These are phyloP conservation scores for Boletus sp. DNA, from an alignment of 768 basidiomycete genomes.

Conservation along the genomic window DNA sequence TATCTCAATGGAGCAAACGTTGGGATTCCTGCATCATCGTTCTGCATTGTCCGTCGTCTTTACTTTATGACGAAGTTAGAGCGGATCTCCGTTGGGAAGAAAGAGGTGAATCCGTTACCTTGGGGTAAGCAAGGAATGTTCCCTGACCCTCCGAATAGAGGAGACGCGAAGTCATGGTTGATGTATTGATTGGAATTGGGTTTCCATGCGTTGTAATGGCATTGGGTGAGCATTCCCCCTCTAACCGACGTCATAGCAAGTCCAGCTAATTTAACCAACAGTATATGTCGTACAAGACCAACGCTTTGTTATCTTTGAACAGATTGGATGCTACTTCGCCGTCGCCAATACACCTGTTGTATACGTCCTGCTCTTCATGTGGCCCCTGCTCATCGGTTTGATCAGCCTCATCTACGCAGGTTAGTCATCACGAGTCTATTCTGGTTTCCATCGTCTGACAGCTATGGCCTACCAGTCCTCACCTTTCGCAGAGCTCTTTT, in stretches of 20 bases:
- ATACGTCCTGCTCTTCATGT: conserved; percentile 18
- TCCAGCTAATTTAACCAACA: conserved; percentile 1
- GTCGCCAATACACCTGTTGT: conserved; percentile 8
- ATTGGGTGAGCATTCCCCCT: conserved; percentile 22
- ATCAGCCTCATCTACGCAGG: conserved; percentile 26
- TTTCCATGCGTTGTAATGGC: conserved; percentile 37
- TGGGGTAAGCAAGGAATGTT: background rate
- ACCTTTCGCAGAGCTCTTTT: conserved; percentile 13
- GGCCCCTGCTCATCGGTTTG: conserved; percentile 19
- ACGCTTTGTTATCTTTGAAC: conserved; percentile 27
- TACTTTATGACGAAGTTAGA: conserved; percentile 45
- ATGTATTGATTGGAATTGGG: conserved; percentile 35
- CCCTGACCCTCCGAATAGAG: conserved; percentile 30
- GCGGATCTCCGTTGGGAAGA: background rate
- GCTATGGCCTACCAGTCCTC: conserved; percentile 13
- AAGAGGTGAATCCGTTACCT: conserved; percentile 26
- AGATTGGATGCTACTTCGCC: conserved; percentile 26
- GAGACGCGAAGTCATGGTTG: conserved; percentile 47
- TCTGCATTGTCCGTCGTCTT: conserved; percentile 63
- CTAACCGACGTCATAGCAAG: background rate
- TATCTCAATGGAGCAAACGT: conserved; percentile 45
- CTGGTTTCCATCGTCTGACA: background rate
- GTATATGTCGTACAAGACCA: conserved; percentile 24
- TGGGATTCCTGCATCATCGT: conserved; percentile 51
- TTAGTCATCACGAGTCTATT: background rate